These are phyloP conservation scores for Neurospora sp. DNA, from an alignment of 495 filamentous ascomycete genomes.

Conservation along the genomic window DNA sequence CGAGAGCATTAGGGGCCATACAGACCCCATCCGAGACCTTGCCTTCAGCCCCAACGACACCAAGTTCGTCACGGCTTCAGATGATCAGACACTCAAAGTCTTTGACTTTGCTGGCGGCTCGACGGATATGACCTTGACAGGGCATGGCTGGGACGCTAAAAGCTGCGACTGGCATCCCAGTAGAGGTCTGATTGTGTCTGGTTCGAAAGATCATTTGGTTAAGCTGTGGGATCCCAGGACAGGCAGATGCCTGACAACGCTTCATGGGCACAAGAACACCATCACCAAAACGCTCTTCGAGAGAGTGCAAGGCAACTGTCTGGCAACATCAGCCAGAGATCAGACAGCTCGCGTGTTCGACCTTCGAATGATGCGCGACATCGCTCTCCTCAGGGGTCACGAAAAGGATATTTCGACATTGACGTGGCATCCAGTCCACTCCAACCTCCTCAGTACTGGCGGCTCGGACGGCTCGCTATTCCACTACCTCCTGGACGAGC, in stretches of 20 bases:
- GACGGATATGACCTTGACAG: conserved; percentile 69
- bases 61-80: conserved; percentile 93
- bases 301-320: conserved; percentile 63
- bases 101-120: conserved; percentile 88
- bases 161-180: conserved; percentile 95
- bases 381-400: conserved; percentile 80
- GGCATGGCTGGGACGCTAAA: conserved; percentile 95
- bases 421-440: conserved; percentile 88
- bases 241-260: conserved; percentile 77
- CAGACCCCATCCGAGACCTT: conserved; percentile 81
- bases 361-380: conserved; percentile 95
- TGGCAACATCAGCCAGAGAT: conserved; percentile 88
- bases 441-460: conserved; percentile 79
- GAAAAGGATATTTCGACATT: conserved; percentile 92
- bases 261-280: conserved; percentile 96
- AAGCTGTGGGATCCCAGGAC: conserved; percentile 97
- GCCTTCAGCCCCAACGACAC: conserved; percentile 85
- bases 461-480: conserved; percentile 79
- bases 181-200: conserved; percentile 88
- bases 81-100: conserved; percentile 86
- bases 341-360: conserved; percentile 89
- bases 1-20: conserved; percentile 83
- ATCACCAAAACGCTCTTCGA: conserved; percentile 86
- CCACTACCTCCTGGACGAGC: conserved; percentile 89
- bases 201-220: conserved; percentile 93